Evolutionary conservation across 2,329 filamentous ascomycete species (phyloP), one percentile per base, ranked within the genome.

Genomic region (Cladosporium phlei): DNA sequence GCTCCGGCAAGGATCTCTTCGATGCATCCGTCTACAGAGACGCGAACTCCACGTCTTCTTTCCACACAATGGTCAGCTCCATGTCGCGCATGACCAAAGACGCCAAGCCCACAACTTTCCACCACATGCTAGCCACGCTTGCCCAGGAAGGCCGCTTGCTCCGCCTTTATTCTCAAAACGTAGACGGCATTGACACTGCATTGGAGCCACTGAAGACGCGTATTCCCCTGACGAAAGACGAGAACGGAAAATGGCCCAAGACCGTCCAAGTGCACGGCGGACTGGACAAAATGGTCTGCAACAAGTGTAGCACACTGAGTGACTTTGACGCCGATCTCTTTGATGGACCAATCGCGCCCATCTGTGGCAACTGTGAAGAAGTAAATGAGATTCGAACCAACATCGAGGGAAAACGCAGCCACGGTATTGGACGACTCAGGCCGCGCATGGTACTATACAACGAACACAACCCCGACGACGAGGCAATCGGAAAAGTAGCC

Each of bases 1-100:
- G 86, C 17, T 96, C 93, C 0, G 93, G 93, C 43, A 96, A 97
- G 68, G 84, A 95, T 56, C 78, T 98, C 1, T 98, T 98, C 63
- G 93, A 98, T 69, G 93, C 93, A 43, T 95, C 91, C 6, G 93
- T 98, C 45, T 98, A 98, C 73, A 90, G 88, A 66, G 87, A 95
- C 71, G 85, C 94, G 64, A 77, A 79, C 17, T 87, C 90, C 10
- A 97, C 91, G 1, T 83, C 86, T 19, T 88, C 86, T 9, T 98
- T 98, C 66, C 93, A 98, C 67, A 83, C 86, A 63, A 97, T 98
- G 91, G 88, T 98, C 57, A 85, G 90, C 62, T 84, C 87, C 59
- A 78, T 98, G 59, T 88, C 88, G 34, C 76, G 84, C 48, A 78
- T 90, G 70, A 88, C 88, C 17, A 81, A 83, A 56, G 76, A 77